Evolutionary conservation across 2,329 filamentous ascomycete genomes (phyloP).

Genomic region (Chaetoscypha palmicola): DNA sequence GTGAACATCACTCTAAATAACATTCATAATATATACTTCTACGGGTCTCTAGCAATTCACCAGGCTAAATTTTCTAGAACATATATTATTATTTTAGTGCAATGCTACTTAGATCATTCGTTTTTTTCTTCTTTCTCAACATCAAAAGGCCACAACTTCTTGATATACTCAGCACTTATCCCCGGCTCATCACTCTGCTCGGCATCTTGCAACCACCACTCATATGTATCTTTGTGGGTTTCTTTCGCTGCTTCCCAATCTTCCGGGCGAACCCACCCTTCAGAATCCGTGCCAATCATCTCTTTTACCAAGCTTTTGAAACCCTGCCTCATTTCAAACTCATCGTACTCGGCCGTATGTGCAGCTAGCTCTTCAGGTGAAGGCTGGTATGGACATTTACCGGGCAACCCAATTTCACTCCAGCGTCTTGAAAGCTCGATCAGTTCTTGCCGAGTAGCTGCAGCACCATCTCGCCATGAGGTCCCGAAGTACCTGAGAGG

Average conservation of each 20-base stretch:
- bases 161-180: background rate
- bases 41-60: too few species aligned
- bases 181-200: background rate
- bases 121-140: background rate
- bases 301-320: slow-evolving; percentile 13
- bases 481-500: slow-evolving; percentile 36
- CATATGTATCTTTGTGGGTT: background rate
- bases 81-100: too few species aligned
- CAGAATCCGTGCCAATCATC: slow-evolving; percentile 11
- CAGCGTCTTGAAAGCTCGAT: slow-evolving; percentile 34
- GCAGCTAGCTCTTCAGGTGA: slow-evolving; percentile 13
- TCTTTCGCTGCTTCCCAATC: slow-evolving; percentile 14
- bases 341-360: slow-evolving; percentile 14
- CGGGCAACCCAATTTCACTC: slow-evolving; percentile 34
- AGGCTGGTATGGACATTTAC: slow-evolving; percentile 27
- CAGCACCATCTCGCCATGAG: slow-evolving; percentile 36
- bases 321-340: slow-evolving; percentile 16
- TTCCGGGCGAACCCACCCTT: slow-evolving; percentile 22
- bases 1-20: too few species aligned
- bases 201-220: background rate
- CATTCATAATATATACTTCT: too few species aligned
- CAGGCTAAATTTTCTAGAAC: too few species aligned
- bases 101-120: too few species aligned
- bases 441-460: slow-evolving; percentile 35
- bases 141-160: slow-evolving; percentile 1